phyloP scores from a whole-genome alignment of 2,329 filamentous ascomycete genomes.

The Gaeumannomyces sp. region DNA sequence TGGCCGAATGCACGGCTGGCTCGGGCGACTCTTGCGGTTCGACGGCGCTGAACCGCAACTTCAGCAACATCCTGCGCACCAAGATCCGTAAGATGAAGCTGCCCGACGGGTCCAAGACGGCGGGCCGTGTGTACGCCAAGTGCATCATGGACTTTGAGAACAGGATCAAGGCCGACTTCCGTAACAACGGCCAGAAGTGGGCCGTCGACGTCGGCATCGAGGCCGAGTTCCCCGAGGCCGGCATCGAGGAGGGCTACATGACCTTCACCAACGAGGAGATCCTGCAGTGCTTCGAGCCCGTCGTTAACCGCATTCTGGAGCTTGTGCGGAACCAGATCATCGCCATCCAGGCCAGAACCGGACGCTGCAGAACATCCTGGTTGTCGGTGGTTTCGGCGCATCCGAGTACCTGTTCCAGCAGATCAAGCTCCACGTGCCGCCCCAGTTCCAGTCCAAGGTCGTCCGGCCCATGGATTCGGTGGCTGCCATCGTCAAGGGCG shows the following conservation, averaged over 20 bases:
- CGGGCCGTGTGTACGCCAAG: constrained; percentile 97
- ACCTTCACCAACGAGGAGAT: constrained; percentile 99
- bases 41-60: constrained; percentile 96
- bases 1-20: constrained; percentile 93
- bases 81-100: constrained; percentile 99
- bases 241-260: constrained; percentile 99
- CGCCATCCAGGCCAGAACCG: constrained; percentile 97
- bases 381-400: constrained; percentile 96
- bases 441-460: constrained; percentile 97
- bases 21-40: constrained; percentile 97
- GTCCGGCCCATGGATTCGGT: constrained; percentile 98
- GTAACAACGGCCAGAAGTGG: constrained; percentile 99
- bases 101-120: constrained; percentile 91
- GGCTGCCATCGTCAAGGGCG: constrained; percentile 96
- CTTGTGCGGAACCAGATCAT: constrained; percentile 98
- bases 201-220: constrained; percentile 98
- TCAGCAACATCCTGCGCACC: constrained; percentile 93
- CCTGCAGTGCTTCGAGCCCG: constrained; percentile 95
- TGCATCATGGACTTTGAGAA: constrained; percentile 99
- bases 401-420: constrained; percentile 99
- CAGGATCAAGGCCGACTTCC: constrained; percentile 98
- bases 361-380: constrained; percentile 87
- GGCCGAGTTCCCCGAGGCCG: constrained; percentile 93
- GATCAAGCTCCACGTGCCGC: constrained; percentile 96
- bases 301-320: constrained; percentile 94